Evolutionary conservation across 169 alveolate genomes (phyloP).

Genomic region (Amoebophrya sp.): DNA sequence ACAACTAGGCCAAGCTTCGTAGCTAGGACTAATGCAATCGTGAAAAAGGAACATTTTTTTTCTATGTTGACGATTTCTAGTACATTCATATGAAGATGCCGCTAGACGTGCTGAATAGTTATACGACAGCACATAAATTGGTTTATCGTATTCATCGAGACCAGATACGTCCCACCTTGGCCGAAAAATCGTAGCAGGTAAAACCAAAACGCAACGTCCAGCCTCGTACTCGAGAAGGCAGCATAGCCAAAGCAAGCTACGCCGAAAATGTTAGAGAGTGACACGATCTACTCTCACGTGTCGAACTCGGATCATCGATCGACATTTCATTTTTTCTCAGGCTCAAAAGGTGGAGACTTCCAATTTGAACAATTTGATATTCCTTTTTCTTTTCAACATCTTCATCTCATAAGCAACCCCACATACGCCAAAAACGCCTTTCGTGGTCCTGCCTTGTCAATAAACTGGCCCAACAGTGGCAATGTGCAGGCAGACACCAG

Average conservation of each 20-base stretch:
- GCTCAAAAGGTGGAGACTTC: background rate
- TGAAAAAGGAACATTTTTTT: too few species aligned
- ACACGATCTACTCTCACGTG: background rate
- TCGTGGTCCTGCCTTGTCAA: background rate
- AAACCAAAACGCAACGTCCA: background rate
- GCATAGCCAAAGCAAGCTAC: background rate
- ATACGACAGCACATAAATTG: too few species aligned
- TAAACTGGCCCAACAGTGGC: background rate
- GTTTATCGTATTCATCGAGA: background rate
- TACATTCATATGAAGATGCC: too few species aligned
- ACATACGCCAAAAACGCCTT: background rate
- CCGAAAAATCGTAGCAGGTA: background rate
- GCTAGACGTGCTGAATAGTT: too few species aligned
- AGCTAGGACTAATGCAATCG: too few species aligned
- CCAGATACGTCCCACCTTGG: background rate
- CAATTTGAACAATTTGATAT: background rate
- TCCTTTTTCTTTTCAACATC: background rate
- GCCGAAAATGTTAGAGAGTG: background rate
- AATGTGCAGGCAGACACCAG: background rate
- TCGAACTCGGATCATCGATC: background rate
- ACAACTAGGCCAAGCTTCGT: too few species aligned
- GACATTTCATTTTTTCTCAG: background rate
- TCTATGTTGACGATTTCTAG: too few species aligned
- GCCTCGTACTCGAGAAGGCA: background rate
- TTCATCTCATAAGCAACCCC: background rate